phyloP scores from a whole-genome alignment of 371 early-diverging fungal species.

The Saksenaea vasiformis region DNA sequence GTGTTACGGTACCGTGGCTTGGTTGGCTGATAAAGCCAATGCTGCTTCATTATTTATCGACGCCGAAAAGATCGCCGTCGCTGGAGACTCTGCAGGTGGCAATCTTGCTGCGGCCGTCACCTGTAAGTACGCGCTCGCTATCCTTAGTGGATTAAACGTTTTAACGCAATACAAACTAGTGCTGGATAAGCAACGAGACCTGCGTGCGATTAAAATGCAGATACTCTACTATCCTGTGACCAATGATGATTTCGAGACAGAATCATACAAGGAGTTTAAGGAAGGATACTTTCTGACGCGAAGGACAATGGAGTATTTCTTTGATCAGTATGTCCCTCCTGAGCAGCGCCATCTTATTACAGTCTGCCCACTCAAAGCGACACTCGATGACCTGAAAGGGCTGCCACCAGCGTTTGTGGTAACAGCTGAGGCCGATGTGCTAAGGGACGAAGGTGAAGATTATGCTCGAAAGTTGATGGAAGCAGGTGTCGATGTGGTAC shows the following conservation, averaged over 20 bases:
- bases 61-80: slow-evolving; percentile 11
- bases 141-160: slow-evolving; percentile 20
- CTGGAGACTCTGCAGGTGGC: slow-evolving; percentile 19
- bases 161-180: slow-evolving; percentile 53
- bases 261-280: slow-evolving; percentile 14
- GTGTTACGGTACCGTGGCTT: slow-evolving; percentile 29
- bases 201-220: slow-evolving; percentile 4
- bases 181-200: slow-evolving; percentile 10
- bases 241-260: slow-evolving; percentile 10
- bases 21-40: slow-evolving; percentile 20
- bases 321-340: slow-evolving; percentile 1
- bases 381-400: slow-evolving; percentile 25
- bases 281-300: neutral
- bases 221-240: slow-evolving; percentile 13
- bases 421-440: slow-evolving; percentile 37
- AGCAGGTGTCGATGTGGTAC: slow-evolving; percentile 31
- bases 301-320: neutral
- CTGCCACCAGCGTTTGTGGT: slow-evolving; percentile 33
- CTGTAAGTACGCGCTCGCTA: neutral
- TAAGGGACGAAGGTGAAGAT: slow-evolving; percentile 41
- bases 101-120: slow-evolving; percentile 13
- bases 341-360: slow-evolving; percentile 7
- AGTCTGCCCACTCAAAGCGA: slow-evolving; percentile 17
- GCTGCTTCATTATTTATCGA: slow-evolving; percentile 15
- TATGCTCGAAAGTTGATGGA: slow-evolving; percentile 25